These are phyloP conservation scores for Plectosphaerella plurivora DNA, from an alignment of 2,329 filamentous ascomycete species.

Conservation along the genomic window DNA sequence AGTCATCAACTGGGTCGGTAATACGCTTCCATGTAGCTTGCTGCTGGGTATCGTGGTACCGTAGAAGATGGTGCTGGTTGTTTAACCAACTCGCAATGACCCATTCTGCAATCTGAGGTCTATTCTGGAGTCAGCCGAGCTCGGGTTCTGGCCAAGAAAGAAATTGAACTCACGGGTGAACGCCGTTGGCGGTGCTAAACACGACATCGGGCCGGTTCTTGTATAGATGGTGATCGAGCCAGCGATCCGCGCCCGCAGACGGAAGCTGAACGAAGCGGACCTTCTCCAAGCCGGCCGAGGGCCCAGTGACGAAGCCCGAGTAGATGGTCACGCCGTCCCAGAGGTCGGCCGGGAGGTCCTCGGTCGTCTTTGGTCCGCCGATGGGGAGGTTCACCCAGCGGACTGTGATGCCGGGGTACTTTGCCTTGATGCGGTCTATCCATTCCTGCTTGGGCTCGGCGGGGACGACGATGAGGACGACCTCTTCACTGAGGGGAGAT, in stretches of 20 bases:
- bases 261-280: constrained; percentile 40
- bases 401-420: constrained; percentile 32
- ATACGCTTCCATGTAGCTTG: constrained; percentile 37
- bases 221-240: constrained; percentile 29
- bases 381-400: constrained; percentile 22
- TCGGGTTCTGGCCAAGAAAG: neutral
- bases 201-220: constrained; percentile 23
- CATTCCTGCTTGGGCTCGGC: constrained; percentile 24
- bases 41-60: constrained; percentile 39
- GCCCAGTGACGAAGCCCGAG: constrained; percentile 24
- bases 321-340: constrained; percentile 38
- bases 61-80: constrained; percentile 39
- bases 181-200: constrained; percentile 40
- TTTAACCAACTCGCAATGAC: constrained; percentile 47
- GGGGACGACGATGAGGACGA: constrained; percentile 33
- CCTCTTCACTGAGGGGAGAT: constrained; percentile 26
- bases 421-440: constrained; percentile 23
- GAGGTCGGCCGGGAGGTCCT: constrained; percentile 21
- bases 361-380: constrained; percentile 11
- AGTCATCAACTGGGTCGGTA: constrained; percentile 30
- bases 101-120: constrained; percentile 55
- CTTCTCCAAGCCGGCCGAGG: constrained; percentile 21
- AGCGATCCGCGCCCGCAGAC: constrained; percentile 38
- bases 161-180: constrained; percentile 36
- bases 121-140: constrained; percentile 12